Evolutionary conservation across 306 rosid species (phyloP), one percentile per base, ranked within the genome.

Genomic region (Castanea crenata): DNA sequence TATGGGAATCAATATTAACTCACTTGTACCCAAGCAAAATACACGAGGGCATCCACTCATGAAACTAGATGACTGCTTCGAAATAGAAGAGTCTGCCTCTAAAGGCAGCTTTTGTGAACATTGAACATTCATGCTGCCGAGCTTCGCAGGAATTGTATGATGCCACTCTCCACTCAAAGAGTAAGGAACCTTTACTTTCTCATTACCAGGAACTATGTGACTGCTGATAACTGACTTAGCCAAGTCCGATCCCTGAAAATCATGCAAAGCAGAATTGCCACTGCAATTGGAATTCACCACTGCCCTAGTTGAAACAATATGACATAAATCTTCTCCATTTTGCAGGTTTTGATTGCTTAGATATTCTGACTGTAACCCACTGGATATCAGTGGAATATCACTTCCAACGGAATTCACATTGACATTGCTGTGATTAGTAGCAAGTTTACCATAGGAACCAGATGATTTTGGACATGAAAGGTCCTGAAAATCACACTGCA

Each of bases 41-140:
- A 85, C 85, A 23, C 81, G 85, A 23, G 88, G 88, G 69, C 81
- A 85, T 49, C 78, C 84, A 62, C 71, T 81, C 83, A 85, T 29
- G 65, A 70, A 69, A 63, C 77, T 25, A 10, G 67, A 62, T n/a
- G 85, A 61, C 34, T 61, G 85, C 68, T 55, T 75, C 27, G 64
- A 71, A 57, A 19, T 41, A 51, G 58, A 69, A 21, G 77, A 35
- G 71, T 69, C 69, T 54, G 69, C 75, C 29, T 78, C 80, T 31
- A 63, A 31, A 7, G 81, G 71, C 59, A 57, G 15, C 46, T 58
- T 76, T 29, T 27, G 79, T 35, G 75, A 69, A 32, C 75, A 55
- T 62, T 70, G 85, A 70, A 55, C 52, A 64, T 62, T 74, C 29
- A 25, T 77, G 54, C 78, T 49, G 57, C 71, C 49, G 27, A 23